A percentile compares a stretch with the other conserved stretches of the same genome.
Evolutionary conservation across 371 early-diverging fungal species (phyloP).

Genomic region (Mucor circinelloides): DNA sequence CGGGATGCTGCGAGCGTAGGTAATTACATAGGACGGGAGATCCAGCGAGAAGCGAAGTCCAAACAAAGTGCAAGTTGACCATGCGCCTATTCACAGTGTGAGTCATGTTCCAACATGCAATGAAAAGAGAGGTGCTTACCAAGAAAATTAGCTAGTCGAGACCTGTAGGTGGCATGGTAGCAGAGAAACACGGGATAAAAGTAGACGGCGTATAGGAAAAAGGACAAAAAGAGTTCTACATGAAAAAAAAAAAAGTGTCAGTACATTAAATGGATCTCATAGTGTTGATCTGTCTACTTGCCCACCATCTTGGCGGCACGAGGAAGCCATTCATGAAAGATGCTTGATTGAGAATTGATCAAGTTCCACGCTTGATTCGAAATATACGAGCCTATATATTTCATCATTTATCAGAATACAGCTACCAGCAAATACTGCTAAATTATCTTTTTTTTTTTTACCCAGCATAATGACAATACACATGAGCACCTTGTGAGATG

Average conservation of each 20-base stretch:
- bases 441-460: slow-evolving; percentile 3
- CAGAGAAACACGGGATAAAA: slow-evolving; percentile 55
- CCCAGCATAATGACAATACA: slow-evolving; percentile 49
- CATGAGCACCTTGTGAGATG: slow-evolving; percentile 42
- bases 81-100: slow-evolving; percentile 19
- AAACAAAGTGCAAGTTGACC: slow-evolving; percentile 33
- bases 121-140: slow-evolving; percentile 19
- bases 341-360: slow-evolving; percentile 43
- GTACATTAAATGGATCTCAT: not conserved
- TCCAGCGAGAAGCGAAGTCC: slow-evolving; percentile 37
- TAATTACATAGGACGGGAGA: slow-evolving; percentile 37
- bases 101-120: not conserved
- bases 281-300: slow-evolving; percentile 7
- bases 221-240: slow-evolving; percentile 49
- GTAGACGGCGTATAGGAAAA: slow-evolving; percentile 53
- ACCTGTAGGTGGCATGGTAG: slow-evolving; percentile 45
- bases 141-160: slow-evolving; percentile 40
- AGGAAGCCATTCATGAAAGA: slow-evolving; percentile 50
- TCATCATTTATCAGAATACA: not conserved
- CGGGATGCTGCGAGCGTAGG: slow-evolving; percentile 39
- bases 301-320: slow-evolving; percentile 49
- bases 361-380: slow-evolving; percentile 55
- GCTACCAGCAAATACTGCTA: not conserved
- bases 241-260: not conserved
- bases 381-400: slow-evolving; percentile 45